phyloP scores from a whole-genome alignment of 2,329 filamentous ascomycete genomes.

The Diplodia sapinea region DNA sequence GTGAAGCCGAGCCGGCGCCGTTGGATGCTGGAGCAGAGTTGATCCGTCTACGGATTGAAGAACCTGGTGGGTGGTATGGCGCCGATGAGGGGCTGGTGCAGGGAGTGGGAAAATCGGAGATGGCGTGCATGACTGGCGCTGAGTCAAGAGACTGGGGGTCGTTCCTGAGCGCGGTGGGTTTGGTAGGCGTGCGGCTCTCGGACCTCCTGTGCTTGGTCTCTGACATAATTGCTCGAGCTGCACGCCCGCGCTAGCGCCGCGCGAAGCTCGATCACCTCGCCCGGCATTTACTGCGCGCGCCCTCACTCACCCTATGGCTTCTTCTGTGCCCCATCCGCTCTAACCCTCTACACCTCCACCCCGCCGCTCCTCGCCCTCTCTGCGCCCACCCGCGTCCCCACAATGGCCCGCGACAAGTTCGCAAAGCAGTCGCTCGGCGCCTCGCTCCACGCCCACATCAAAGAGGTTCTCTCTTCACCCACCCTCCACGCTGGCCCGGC shows the following conservation, averaged over 20 bases:
- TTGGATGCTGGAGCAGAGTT: too few relatives aligned
- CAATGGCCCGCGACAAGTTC: conserved; percentile 57
- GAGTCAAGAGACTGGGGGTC: conserved; percentile 3
- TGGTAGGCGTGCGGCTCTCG: conserved; percentile 25
- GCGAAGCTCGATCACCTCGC: conserved; percentile 26
- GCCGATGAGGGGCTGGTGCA: conserved; percentile 6
- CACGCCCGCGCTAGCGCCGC: conserved; percentile 27
- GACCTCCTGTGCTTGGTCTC: background rate
- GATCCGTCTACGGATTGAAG: too few relatives aligned
- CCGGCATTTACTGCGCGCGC: conserved; percentile 24
- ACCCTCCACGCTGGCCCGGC: conserved; percentile 32
- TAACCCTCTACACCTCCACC: conserved; percentile 29
- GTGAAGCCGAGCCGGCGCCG: too few relatives aligned
- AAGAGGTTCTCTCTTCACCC: conserved; percentile 61
- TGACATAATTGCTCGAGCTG: conserved; percentile 30
- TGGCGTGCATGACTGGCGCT: conserved; percentile 11
- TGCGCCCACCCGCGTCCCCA: conserved; percentile 31
- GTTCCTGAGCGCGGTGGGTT: conserved; percentile 20
- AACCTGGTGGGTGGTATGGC: background rate
- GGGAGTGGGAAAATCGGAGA: conserved; percentile 5
- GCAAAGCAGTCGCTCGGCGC: conserved; percentile 69
- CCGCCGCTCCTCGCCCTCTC: conserved; percentile 28
- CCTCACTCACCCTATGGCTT: conserved; percentile 28
- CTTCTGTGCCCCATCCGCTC: conserved; percentile 18
- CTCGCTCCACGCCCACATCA: conserved; percentile 67